These are phyloP conservation scores for Dioscorea cayenensis DNA, from an alignment of 116 monocot species.

Conservation along the genomic window DNA sequence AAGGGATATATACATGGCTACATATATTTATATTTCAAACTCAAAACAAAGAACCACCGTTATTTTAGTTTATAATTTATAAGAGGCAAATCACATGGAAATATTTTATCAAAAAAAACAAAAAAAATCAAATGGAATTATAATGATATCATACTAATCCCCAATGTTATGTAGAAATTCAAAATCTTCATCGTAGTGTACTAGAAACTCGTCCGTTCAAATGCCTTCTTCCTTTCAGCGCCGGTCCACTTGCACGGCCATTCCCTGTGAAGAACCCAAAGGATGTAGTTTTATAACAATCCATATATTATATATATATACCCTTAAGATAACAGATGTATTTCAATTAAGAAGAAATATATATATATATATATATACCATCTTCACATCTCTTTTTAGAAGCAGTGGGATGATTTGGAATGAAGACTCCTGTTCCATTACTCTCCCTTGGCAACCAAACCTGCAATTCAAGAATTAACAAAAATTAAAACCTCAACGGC, in stretches of 20 bases:
- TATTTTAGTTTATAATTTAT: too few species aligned
- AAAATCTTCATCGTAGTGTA: too few species aligned
- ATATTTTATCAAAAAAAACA: too few species aligned
- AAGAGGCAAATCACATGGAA: too few species aligned
- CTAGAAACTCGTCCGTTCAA: neutral
- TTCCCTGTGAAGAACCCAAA: neutral
- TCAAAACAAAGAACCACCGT: too few species aligned
- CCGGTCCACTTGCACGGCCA: neutral
- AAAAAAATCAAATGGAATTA: too few species aligned
- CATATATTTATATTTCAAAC: too few species aligned
- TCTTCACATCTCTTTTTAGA: neutral
- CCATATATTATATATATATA: neutral
- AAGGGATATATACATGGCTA: neutral
- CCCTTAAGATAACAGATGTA: neutral
- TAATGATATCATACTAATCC: too few species aligned
- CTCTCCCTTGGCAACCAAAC: slow-evolving; percentile 1
- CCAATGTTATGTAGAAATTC: too few species aligned
- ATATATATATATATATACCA: neutral
- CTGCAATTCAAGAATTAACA: neutral
- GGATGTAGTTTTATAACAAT: neutral
- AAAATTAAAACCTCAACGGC: neutral
- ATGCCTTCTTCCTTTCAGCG: neutral
- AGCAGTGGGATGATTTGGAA: neutral
- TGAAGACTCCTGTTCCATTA: slow-evolving; percentile 2
- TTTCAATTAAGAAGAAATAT: too few species aligned